phyloP scores from a whole-genome alignment of 163 green algal genomes.

The Volvox carteri region DNA sequence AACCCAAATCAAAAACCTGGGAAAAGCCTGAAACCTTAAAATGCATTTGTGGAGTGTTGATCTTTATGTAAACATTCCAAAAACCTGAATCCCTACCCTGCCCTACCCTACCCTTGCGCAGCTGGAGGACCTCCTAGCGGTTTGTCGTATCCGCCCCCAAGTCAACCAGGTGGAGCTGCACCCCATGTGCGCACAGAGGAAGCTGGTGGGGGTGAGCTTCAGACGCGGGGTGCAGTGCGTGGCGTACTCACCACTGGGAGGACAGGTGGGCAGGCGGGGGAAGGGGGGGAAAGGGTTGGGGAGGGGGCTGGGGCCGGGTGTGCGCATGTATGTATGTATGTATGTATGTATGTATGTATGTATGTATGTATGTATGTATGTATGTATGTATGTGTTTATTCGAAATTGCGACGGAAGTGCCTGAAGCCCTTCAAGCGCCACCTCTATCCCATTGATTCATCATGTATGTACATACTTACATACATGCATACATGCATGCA shows the following conservation, averaged over 20 bases:
- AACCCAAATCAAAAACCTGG: no score
- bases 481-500: neutral
- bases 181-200: constrained; percentile 85
- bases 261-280: constrained; percentile 22
- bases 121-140: constrained; percentile 76
- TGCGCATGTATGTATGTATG: neutral
- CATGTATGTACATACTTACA: neutral
- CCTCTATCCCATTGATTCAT: no score
- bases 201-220: constrained; percentile 86
- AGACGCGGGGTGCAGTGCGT: constrained; percentile 70
- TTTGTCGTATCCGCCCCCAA: constrained; percentile 71
- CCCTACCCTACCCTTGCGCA: no score
- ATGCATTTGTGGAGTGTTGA: no score
- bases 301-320: neutral
- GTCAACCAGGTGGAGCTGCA: constrained; percentile 93
- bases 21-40: no score
- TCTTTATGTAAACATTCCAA: no score
- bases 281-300: neutral
- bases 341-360: neutral
- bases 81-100: no score
- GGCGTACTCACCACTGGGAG: constrained; percentile 57
- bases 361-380: no score
- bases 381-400: no score
- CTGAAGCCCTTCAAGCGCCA: no score
- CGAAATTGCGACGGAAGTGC: no score